Conservation (phyloP, 495 filamentous ascomycete genomes). For the Aspergillus kassunensis region DNA sequence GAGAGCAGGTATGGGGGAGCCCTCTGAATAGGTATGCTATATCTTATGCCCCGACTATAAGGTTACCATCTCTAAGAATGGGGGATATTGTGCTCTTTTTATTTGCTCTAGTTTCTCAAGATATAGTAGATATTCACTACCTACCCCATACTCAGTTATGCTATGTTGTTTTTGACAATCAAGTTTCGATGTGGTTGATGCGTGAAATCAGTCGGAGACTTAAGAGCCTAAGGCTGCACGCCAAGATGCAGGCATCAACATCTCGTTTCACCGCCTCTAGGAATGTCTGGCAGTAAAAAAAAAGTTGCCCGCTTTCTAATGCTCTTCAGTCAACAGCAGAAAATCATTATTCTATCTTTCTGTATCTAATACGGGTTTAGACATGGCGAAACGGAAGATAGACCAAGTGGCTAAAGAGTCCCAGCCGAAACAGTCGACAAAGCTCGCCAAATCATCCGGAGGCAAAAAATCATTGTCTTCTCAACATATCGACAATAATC, state of each 20-base stretch:
- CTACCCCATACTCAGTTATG: background rate
- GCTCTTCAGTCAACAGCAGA: conserved; percentile 14
- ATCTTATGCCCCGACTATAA: background rate
- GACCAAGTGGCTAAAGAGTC: conserved; percentile 37
- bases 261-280: conserved; percentile 1
- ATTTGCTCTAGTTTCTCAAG: background rate
- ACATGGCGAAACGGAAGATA: conserved; percentile 78
- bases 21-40: conserved; percentile 3
- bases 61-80: background rate
- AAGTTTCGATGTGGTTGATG: conserved; percentile 5
- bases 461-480: conserved; percentile 19
- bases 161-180: background rate
- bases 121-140: background rate
- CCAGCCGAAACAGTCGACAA: conserved; percentile 27
- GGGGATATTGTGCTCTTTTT: background rate
- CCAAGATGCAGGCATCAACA: background rate
- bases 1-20: conserved; percentile 8
- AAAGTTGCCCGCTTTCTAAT: conserved; percentile 20
- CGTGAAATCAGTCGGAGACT: background rate
- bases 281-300: conserved; percentile 23
- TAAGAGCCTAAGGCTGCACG: background rate
- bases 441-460: conserved; percentile 32
- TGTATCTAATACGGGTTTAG: conserved; percentile 15
- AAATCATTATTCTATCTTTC: conserved; percentile 1
- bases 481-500: conserved; percentile 20